A percentile compares a stretch with the other conserved stretches of the same genome.
These are phyloP conservation scores for Keqinozyma sinolaborantium DNA, from an alignment of 1,139 yeast species.

Conservation along the genomic window DNA sequence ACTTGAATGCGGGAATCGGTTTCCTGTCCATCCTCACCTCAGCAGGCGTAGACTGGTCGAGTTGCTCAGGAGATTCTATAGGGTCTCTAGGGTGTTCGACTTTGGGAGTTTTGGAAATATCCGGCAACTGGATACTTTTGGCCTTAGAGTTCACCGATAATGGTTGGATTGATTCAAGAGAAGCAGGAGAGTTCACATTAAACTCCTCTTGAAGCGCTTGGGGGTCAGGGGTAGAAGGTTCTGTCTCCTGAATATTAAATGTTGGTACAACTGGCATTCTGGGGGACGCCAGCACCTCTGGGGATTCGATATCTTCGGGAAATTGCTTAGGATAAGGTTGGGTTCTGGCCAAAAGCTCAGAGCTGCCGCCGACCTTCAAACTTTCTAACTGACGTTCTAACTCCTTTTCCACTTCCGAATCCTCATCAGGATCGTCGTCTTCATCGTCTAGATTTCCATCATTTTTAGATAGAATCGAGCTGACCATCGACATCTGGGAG, in stretches of 20 bases:
- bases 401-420: slow-evolving; percentile 35
- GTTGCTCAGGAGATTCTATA: not conserved
- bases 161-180: slow-evolving; percentile 22
- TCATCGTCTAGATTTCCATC: slow-evolving; percentile 30
- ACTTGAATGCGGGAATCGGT: slow-evolving; percentile 14
- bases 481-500: slow-evolving; percentile 41
- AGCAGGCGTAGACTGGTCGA: not conserved
- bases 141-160: slow-evolving; percentile 19
- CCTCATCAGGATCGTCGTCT: slow-evolving; percentile 30
- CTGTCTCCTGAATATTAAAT: not conserved
- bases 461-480: slow-evolving; percentile 41
- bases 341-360: slow-evolving; percentile 4
- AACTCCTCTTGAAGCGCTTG: no score
- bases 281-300: not conserved
- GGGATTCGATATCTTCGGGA: slow-evolving; percentile 6
- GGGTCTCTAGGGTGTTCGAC: not conserved
- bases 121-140: slow-evolving; percentile 11
- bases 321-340: slow-evolving; percentile 5
- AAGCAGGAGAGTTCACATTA: slow-evolving; percentile 12
- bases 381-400: slow-evolving; percentile 37
- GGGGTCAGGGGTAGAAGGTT: not conserved
- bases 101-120: slow-evolving; percentile 12
- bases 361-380: slow-evolving; percentile 28
- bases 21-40: slow-evolving; percentile 5
- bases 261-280: not conserved